Conservation (phyloP, 208 protist genomes). For the Trypanosoma lewisi region DNA sequence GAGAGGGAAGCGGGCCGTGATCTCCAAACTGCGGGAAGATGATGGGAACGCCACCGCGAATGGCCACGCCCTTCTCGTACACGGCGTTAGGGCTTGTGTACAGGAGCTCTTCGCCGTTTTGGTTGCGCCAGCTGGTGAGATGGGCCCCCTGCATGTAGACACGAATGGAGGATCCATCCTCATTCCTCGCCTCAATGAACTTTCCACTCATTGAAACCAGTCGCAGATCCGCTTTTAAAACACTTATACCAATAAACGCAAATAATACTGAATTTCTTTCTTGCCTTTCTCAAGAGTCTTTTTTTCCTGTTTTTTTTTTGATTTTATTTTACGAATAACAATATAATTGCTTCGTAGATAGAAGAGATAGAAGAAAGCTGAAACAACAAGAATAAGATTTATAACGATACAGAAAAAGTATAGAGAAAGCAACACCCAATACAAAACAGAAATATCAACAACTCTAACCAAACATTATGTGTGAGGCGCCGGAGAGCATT, state of each 20-base stretch:
- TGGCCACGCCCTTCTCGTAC: constrained; percentile 58
- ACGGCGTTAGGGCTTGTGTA: constrained; percentile 83
- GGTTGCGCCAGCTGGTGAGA: constrained; percentile 75
- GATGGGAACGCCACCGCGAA: constrained; percentile 88
- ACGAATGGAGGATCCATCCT: constrained; percentile 68
- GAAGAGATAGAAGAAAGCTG: too few relatives aligned
- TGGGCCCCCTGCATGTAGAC: constrained; percentile 88
- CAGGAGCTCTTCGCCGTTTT: constrained; percentile 58
- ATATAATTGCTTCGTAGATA: too few relatives aligned
- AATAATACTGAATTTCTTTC: constrained; percentile 7
- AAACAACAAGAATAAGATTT: too few relatives aligned
- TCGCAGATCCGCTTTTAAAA: neutral
- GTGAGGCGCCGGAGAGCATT: too few relatives aligned
- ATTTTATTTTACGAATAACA: too few relatives aligned
- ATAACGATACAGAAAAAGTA: too few relatives aligned
- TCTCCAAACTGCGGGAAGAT: constrained; percentile 89
- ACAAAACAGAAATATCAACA: too few relatives aligned
- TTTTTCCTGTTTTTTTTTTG: too few relatives aligned
- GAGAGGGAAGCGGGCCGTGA: constrained; percentile 56
- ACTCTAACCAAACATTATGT: too few relatives aligned
- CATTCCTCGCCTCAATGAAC: constrained; percentile 8
- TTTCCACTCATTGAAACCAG: constrained; percentile 7
- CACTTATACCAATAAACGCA: neutral
- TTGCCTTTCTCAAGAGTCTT: constrained; percentile 16
- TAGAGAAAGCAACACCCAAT: too few relatives aligned